Evolutionary conservation across 768 basidiomycete species (phyloP).

Genomic region (Imleria badia): DNA sequence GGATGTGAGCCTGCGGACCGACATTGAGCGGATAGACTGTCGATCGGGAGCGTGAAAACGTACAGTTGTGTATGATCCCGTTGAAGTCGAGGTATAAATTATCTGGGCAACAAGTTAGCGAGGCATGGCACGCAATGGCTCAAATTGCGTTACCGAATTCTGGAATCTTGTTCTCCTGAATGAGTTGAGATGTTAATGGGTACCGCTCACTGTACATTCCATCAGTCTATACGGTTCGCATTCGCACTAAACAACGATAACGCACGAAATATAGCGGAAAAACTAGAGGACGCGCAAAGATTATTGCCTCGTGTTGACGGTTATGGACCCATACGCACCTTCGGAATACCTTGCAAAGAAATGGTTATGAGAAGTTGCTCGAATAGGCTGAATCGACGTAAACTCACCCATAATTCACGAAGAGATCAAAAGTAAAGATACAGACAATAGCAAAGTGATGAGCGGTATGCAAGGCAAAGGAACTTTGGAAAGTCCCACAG

Average conservation of each 20-base stretch:
- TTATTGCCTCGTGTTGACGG: conserved; percentile 6
- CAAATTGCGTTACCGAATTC: conserved; percentile 73
- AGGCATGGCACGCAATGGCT: background rate
- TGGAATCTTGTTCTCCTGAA: conserved; percentile 97
- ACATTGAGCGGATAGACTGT: background rate
- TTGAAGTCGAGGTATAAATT: conserved; percentile 95
- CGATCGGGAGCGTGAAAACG: background rate
- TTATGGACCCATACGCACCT: conserved; percentile 42
- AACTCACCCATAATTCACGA: conserved; percentile 24
- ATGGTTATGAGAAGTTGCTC: conserved; percentile 1
- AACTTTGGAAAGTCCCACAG: conserved; percentile 6
- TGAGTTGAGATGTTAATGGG: conserved; percentile 95
- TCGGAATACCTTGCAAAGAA: conserved; percentile 52
- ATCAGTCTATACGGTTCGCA: conserved; percentile 11
- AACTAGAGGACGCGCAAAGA: conserved; percentile 51
- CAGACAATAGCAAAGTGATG: conserved; percentile 1
- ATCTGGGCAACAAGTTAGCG: conserved; percentile 44
- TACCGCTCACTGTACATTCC: conserved; percentile 77
- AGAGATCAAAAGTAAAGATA: conserved; percentile 10
- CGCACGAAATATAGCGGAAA: conserved; percentile 94
- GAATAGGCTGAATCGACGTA: background rate
- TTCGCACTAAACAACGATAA: background rate
- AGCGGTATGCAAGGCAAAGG: background rate
- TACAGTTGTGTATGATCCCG: conserved; percentile 85
- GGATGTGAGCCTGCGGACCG: conserved; percentile 76